Evolutionary conservation across 1,284 basidiomycete species (phyloP).

Genomic region (Vanrija pseudolonga): DNA sequence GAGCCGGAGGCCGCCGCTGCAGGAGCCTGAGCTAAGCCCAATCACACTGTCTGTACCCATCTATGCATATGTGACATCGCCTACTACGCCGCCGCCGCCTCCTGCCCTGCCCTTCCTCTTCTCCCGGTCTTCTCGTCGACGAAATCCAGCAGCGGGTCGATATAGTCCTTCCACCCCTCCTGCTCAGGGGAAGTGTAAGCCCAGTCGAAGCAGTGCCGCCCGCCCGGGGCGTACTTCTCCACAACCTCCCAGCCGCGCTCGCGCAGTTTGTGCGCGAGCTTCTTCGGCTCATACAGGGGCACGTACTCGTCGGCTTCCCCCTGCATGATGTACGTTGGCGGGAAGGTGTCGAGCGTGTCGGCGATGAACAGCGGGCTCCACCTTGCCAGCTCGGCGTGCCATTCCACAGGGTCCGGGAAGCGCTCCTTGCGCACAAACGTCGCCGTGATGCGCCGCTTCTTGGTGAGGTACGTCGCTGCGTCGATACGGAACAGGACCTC

Average conservation of each 20-base stretch:
- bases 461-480: not conserved
- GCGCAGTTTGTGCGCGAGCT: constrained; percentile 17
- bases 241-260: constrained; percentile 9
- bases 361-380: constrained; percentile 3
- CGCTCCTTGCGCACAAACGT: not conserved
- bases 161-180: constrained; percentile 21
- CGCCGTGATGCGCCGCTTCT: not conserved
- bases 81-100: too few species aligned
- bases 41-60: too few species aligned
- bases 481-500: constrained; percentile 5
- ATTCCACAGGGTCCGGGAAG: not conserved
- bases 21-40: too few species aligned
- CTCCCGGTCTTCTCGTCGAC: constrained; percentile 5
- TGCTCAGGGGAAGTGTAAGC: constrained; percentile 13
- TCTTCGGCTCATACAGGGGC: constrained; percentile 17
- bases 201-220: constrained; percentile 23
- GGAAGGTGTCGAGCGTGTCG: constrained; percentile 12
- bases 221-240: constrained; percentile 12
- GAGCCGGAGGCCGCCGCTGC: too few species aligned
- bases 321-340: constrained; percentile 30
- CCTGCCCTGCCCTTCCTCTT: too few species aligned
- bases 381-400: not conserved
- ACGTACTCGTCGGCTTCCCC: constrained; percentile 22
- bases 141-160: constrained; percentile 23
- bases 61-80: too few species aligned